Evolutionary conservation across 345 rosid genomes (phyloP), one percentile per base, ranked within the genome.

Genomic region (Camelina sativa): DNA sequence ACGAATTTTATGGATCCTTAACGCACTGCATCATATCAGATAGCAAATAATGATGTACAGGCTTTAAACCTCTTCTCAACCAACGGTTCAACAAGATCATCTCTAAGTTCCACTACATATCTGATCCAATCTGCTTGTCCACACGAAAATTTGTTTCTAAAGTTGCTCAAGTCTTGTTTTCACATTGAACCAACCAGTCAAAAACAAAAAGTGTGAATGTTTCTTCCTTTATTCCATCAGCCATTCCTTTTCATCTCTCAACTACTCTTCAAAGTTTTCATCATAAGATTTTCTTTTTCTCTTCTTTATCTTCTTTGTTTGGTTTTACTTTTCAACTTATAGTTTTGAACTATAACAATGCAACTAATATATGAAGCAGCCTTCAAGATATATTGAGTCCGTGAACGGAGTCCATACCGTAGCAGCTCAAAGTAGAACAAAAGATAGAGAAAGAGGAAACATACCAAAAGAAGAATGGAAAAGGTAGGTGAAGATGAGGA

Each of bases 1-100:
- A 83, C 71, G 54, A 25, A 40, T 61, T 43, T 56, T 71, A 76
- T 48, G 77, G 76, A 81, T 84, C 87, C 81, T 84, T 91, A 65
- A 86, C 74, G 60, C 89, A 85, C 48, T 65, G 72, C 6, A 1
- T 62, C 40, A 84, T 76, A 78, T 89, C 87, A 4, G 85, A 82
- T 38, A 52, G 30, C 30, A 52, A 52, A 20, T 52, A 25, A 52
- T 50, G 54, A 50, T 19, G 13, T 20, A 19, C 54, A 50, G 13
- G 25, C 54, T 19, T 50, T 6, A 50, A 50, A 50, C 6, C 54
- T 19, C 54, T 52, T 52, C 32, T 52, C 30, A 11, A 52, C 8
- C 57, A 52, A 48, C 1, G 5, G 53, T 52, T 52, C 32, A 52
- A 54, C 16, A 54, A 54, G 59, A 54, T n/a, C 59, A 54, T 54